Evolutionary conservation across 2,329 filamentous ascomycete genomes (phyloP), one percentile per base, ranked within the genome.

Genomic region (Scytalidium lignicola): DNA sequence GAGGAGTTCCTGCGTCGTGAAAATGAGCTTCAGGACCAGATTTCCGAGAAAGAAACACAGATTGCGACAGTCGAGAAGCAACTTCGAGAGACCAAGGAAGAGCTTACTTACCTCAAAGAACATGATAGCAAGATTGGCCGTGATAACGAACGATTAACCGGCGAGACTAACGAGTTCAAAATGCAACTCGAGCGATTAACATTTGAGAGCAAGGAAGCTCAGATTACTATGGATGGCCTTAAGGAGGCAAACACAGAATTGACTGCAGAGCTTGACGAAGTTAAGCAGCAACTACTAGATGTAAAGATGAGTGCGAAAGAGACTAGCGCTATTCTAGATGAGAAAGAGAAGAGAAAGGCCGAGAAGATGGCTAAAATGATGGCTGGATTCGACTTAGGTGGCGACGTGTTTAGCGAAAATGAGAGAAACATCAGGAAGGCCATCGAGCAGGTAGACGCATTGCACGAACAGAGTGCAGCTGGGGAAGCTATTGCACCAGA

Each of bases 281-380:
- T 97, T 51, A 97, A 97, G 73, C 91, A 96, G 67, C 91, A 96
- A 65, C 82, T 99, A 46, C 78, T 97, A 17, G 91, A 97, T 67
- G 90, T 93, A 43, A 92, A 92, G 74, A 96, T 97, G 88, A 93
- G 84, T 58, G 90, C 92, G 50, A 95, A 93, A 73, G 93, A 97
- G 71, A 92, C 88, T 1, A 90, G 82, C 41, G 90, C 90, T 8
- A 86, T 90, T 15, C 74, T 95, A 18, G 92, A 97, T 60, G 93
- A 97, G 71, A 99, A 99, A 77, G 95, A 97, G 71, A 92, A 90
- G 76, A 91, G 90, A 74, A 99, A 99, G 78, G 90, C 91, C 1
- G 93, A 99, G 73, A 93, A 95, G 71, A 99, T 99, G 93, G 93
- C 93, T 41, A 88, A 96, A 78, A 99, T 99, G 93, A 96, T 99